Conservation (phyloP, 306 rosid species). For the Glycyrrhiza uralensis region DNA sequence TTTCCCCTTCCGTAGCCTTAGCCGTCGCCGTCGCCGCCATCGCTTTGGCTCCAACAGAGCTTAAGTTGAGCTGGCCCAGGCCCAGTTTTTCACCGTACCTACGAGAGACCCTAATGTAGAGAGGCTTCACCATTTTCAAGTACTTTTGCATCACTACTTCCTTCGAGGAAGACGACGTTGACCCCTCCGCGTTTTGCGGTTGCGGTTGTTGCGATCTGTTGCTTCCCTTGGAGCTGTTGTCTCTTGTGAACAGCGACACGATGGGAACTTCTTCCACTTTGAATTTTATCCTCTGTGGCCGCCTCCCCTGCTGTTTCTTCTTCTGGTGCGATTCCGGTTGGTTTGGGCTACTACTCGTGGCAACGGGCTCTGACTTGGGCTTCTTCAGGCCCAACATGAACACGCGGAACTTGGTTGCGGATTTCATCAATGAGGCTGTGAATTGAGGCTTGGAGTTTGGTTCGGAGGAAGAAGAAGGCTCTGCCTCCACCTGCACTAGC, state of each 20-base stretch:
- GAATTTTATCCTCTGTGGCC: constrained; percentile 41
- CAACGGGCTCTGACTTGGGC: constrained; percentile 42
- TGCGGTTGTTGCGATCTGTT: constrained; percentile 13
- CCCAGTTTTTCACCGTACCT: constrained; percentile 66
- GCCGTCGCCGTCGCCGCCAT: neutral
- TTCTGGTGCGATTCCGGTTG: constrained; percentile 9
- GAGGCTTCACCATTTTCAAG: constrained; percentile 83
- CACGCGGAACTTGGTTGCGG: constrained; percentile 81
- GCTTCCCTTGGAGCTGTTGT: constrained; percentile 54
- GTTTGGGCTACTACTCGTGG: too few relatives aligned
- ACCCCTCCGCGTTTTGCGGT: constrained; percentile 41
- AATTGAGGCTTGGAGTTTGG: constrained; percentile 62
- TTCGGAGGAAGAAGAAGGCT: constrained; percentile 52
- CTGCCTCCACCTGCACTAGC: constrained; percentile 64
- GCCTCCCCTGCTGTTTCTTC: neutral
- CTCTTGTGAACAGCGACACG: constrained; percentile 74
- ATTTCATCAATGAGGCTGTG: constrained; percentile 63
- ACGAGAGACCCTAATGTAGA: constrained; percentile 72
- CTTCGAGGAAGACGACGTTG: constrained; percentile 43
- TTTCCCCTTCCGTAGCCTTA: constrained; percentile 6
- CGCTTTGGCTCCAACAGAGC: constrained; percentile 15
- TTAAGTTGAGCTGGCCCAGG: constrained; percentile 41
- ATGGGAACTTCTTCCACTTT: constrained; percentile 89
- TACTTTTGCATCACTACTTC: constrained; percentile 83
- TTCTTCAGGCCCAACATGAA: constrained; percentile 78